phyloP scores from a whole-genome alignment of 2,329 filamentous ascomycete genomes.

The Neonectria magnoliae region DNA sequence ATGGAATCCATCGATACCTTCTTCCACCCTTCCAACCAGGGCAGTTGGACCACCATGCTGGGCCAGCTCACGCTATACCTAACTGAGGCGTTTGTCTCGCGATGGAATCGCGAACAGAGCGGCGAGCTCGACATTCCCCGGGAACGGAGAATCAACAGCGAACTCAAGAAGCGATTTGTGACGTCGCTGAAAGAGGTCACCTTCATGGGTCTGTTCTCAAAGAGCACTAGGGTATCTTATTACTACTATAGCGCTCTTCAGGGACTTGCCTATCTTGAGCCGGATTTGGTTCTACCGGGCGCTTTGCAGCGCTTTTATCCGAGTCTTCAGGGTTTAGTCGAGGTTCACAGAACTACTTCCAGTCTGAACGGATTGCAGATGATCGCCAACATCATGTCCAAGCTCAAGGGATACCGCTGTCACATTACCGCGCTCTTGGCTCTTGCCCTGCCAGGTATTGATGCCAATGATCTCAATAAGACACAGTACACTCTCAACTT shows the following conservation, averaged over 20 bases:
- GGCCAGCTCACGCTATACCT: slow-evolving; percentile 93
- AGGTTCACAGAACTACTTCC: slow-evolving; percentile 95
- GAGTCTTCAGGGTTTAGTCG: slow-evolving; percentile 93
- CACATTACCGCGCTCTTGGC: slow-evolving; percentile 96
- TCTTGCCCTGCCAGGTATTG: slow-evolving; percentile 91
- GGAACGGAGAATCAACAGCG: slow-evolving; percentile 80
- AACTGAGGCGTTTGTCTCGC: slow-evolving; percentile 94
- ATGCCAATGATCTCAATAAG: slow-evolving; percentile 97
- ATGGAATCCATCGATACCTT: slow-evolving; percentile 98
- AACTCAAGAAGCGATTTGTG: slow-evolving; percentile 90
- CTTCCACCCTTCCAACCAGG: slow-evolving; percentile 97
- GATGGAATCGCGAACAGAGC: slow-evolving; percentile 95
- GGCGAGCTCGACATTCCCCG: slow-evolving; percentile 88
- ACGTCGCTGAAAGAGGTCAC: slow-evolving; percentile 89
- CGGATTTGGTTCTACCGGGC: slow-evolving; percentile 89
- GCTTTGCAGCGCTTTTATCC: slow-evolving; percentile 96
- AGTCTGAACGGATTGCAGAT: slow-evolving; percentile 92
- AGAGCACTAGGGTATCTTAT: slow-evolving; percentile 90
- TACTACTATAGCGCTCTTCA: slow-evolving; percentile 93
- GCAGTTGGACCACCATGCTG: slow-evolving; percentile 88
- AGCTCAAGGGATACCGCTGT: slow-evolving; percentile 94
- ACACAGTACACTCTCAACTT: slow-evolving; percentile 94
- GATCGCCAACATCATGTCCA: slow-evolving; percentile 89
- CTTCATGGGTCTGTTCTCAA: slow-evolving; percentile 98
- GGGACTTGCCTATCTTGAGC: slow-evolving; percentile 89